A percentile compares a stretch with the other conserved stretches of the same genome.
phyloP scores from a whole-genome alignment of 768 basidiomycete species.

The Gelatoporia subvermispora region DNA sequence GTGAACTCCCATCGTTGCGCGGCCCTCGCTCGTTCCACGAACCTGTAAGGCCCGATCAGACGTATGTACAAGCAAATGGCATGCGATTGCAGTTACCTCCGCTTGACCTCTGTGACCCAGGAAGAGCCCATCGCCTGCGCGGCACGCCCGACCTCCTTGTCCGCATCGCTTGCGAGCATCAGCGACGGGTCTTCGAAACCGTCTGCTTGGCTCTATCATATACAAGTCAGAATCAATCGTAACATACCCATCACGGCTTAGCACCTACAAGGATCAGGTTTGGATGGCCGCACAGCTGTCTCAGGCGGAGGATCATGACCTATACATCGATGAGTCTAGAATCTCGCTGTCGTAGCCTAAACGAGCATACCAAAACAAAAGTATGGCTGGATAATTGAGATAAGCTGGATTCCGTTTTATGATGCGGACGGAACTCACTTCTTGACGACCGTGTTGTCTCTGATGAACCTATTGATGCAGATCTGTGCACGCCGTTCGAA shows the following conservation, averaged over 20 bases:
- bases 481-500: slow-evolving; percentile 54
- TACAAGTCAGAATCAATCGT: neutral
- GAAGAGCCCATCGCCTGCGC: slow-evolving; percentile 39
- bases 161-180: slow-evolving; percentile 41
- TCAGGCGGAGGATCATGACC: slow-evolving; percentile 71
- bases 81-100: too few species aligned
- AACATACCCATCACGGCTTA: neutral
- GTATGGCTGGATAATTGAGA: slow-evolving; percentile 34
- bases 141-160: slow-evolving; percentile 57
- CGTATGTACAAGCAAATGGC: too few species aligned
- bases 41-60: slow-evolving; percentile 24
- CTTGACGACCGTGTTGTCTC: slow-evolving; percentile 61
- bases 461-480: slow-evolving; percentile 55
- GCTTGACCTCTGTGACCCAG: slow-evolving; percentile 34
- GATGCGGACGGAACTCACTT: slow-evolving; percentile 42
- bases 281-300: slow-evolving; percentile 73
- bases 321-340: slow-evolving; percentile 16
- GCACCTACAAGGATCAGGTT: slow-evolving; percentile 54
- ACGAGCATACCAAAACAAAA: slow-evolving; percentile 34
- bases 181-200: slow-evolving; percentile 48
- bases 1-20: slow-evolving; percentile 42
- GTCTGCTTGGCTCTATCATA: slow-evolving; percentile 35
- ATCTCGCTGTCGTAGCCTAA: neutral
- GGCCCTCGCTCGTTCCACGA: slow-evolving; percentile 43
- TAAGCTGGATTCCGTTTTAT: neutral